These are phyloP conservation scores for Ophiostoma piceae DNA, from an alignment of 2,329 filamentous ascomycete species.

Conservation along the genomic window DNA sequence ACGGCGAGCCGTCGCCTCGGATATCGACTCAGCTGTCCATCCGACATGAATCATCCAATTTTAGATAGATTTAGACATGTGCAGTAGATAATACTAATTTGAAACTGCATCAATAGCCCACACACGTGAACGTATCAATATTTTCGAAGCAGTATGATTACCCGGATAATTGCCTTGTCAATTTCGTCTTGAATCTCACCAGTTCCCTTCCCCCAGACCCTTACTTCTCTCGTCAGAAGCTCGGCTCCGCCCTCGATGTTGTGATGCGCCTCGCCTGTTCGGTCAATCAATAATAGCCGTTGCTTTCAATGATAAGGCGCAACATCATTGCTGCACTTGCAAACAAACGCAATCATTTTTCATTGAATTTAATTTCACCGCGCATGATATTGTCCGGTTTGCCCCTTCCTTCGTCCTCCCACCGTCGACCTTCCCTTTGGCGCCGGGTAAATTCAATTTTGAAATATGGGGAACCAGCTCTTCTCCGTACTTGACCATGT, in stretches of 20 bases:
- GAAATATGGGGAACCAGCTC: slow-evolving; percentile 2
- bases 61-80: background rate
- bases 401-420: slow-evolving; percentile 4
- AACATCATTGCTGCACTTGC: background rate
- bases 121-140: background rate
- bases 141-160: background rate
- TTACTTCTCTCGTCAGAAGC: background rate
- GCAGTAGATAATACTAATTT: background rate
- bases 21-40: background rate
- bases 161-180: background rate
- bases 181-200: background rate
- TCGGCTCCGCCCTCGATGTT: slow-evolving; percentile 3
- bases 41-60: slow-evolving; percentile 7
- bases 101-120: background rate
- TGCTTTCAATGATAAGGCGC: background rate
- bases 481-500: background rate
- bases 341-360: background rate
- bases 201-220: slow-evolving; percentile 1
- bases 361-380: background rate
- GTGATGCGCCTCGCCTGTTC: background rate
- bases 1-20: slow-evolving; percentile 1
- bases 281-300: background rate
- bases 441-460: slow-evolving; percentile 1
- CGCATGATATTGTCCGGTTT: background rate
- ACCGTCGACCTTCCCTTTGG: background rate